These are phyloP conservation scores for Komagataella pseudopastoris DNA, from an alignment of 805 yeast genomes.

Conservation along the genomic window DNA sequence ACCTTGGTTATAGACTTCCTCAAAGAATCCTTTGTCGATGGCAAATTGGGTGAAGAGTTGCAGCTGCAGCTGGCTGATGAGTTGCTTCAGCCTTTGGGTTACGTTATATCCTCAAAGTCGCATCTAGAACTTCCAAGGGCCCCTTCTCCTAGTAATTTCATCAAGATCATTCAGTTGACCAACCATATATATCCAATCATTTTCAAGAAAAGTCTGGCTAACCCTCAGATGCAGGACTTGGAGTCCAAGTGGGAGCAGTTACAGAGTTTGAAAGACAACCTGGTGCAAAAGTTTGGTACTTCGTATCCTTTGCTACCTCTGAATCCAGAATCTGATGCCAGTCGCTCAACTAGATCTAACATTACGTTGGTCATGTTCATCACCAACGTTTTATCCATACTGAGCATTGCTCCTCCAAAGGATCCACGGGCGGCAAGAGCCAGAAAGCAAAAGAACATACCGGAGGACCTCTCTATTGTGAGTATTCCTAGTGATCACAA, in stretches of 20 bases:
- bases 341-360: constrained; percentile 42
- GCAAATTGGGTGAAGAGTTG: not conserved
- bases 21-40: constrained; percentile 1
- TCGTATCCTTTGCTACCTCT: constrained; percentile 37
- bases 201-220: constrained; percentile 30
- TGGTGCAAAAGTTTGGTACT: constrained; percentile 50
- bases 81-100: not conserved
- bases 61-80: not conserved
- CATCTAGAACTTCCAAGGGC: not conserved
- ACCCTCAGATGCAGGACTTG: constrained; percentile 18
- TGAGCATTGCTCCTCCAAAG: constrained; percentile 31
- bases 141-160: not conserved
- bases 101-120: not conserved
- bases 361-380: constrained; percentile 66
- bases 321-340: constrained; percentile 34
- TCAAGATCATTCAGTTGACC: constrained; percentile 1
- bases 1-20: constrained; percentile 1
- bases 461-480: constrained; percentile 30
- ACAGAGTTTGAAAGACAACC: constrained; percentile 36
- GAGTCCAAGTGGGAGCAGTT: constrained; percentile 40
- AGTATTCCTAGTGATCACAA: constrained; percentile 48
- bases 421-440: constrained; percentile 10
- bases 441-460: not conserved
- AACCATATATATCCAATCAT: constrained; percentile 24
- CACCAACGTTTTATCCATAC: constrained; percentile 41